phyloP scores from a whole-genome alignment of 1,284 basidiomycete species.

The Hymenochaete sp. region DNA sequence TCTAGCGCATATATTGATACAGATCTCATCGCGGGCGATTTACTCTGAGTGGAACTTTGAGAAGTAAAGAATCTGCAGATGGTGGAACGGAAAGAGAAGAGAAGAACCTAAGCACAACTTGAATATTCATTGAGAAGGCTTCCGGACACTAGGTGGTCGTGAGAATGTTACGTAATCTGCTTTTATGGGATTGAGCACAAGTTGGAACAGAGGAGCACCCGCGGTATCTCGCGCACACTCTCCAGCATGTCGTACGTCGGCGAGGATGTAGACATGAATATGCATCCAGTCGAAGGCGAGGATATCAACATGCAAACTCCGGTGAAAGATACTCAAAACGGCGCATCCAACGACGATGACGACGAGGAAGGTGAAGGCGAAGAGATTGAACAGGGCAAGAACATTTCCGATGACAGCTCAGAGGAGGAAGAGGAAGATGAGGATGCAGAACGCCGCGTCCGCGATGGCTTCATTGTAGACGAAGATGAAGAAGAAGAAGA shows the following conservation, averaged over 20 bases:
- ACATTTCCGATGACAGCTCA: slow-evolving; percentile 69
- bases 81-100: no score
- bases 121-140: no score
- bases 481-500: slow-evolving; percentile 71
- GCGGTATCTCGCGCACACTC: slow-evolving; percentile 2
- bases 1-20: no score
- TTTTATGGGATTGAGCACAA: no score
- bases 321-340: not conserved
- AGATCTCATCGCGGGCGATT: no score
- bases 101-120: no score
- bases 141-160: no score
- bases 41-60: no score
- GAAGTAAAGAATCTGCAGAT: no score
- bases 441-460: slow-evolving; percentile 65
- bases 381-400: slow-evolving; percentile 37
- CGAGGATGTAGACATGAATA: slow-evolving; percentile 7
- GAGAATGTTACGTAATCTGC: no score
- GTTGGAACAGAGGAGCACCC: no score
- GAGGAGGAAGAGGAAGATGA: slow-evolving; percentile 81
- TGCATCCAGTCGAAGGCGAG: not conserved
- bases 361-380: slow-evolving; percentile 49
- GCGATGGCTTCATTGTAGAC: slow-evolving; percentile 81
- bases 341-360: slow-evolving; percentile 23
- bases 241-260: slow-evolving; percentile 11
- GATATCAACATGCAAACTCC: slow-evolving; percentile 1